A percentile compares a stretch with the other conserved stretches of the same genome.
phyloP scores from a whole-genome alignment of 306 rosid genomes.

The Lotus japonicus region DNA sequence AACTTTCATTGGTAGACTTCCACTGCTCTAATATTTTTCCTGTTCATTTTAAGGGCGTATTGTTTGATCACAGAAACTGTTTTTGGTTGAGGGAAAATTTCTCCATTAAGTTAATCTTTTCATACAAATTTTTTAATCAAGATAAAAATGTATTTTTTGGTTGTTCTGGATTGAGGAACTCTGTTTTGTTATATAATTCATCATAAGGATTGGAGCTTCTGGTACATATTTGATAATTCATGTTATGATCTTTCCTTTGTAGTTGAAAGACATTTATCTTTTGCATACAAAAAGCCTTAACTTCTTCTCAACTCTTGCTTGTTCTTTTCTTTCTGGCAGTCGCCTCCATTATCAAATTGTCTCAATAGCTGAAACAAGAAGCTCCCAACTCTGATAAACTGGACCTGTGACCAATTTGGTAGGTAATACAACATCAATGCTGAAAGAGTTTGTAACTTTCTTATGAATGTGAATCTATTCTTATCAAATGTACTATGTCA shows the following conservation, averaged over 20 bases:
- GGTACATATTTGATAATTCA: background rate
- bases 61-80: background rate
- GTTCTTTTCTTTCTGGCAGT: conserved; percentile 17
- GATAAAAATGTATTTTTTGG: background rate
- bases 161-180: conserved; percentile 1
- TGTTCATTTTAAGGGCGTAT: background rate
- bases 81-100: background rate
- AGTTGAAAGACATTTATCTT: background rate
- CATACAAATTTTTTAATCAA: background rate
- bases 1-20: background rate
- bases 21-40: background rate
- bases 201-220: background rate
- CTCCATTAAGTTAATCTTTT: background rate
- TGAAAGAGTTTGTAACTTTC: conserved; percentile 6
- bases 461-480: background rate
- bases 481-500: conserved; percentile 4
- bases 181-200: background rate
- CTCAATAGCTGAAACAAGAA: conserved; percentile 22
- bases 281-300: background rate
- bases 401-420: conserved; percentile 20
- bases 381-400: background rate
- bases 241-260: conserved; percentile 10
- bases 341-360: conserved; percentile 5
- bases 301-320: background rate
- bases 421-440: conserved; percentile 22